A percentile compares a stretch with the other conserved stretches of the same genome.
phyloP scores from a whole-genome alignment of 306 rosid genomes.

The Lathyrus sativus region DNA sequence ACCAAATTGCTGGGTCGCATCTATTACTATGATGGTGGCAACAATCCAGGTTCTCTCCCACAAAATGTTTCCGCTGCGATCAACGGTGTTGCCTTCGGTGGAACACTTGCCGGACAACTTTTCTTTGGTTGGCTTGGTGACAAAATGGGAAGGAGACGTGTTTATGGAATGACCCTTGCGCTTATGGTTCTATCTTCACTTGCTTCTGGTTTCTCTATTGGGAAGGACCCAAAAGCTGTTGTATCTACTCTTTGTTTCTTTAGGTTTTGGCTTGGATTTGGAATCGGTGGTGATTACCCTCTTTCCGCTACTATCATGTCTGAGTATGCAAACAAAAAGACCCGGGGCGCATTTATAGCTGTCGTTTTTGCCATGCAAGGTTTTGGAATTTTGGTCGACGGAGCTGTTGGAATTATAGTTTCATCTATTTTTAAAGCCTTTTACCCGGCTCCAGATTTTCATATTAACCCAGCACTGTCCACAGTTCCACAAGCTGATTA shows the following conservation, averaged over 20 bases:
- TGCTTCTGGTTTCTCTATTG: conserved; percentile 79
- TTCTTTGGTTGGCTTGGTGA: conserved; percentile 98
- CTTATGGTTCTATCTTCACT: conserved; percentile 76
- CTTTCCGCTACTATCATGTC: conserved; percentile 96
- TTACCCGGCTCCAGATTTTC: conserved; percentile 57
- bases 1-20: conserved; percentile 80
- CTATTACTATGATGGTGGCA: conserved; percentile 54
- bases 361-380: conserved; percentile 97
- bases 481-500: conserved; percentile 70
- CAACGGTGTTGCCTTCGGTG: conserved; percentile 85
- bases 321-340: conserved; percentile 84
- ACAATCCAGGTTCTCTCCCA: conserved; percentile 66
- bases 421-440: conserved; percentile 53
- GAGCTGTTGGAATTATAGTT: conserved; percentile 68
- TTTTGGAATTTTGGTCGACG: conserved; percentile 81
- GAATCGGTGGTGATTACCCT: conserved; percentile 94
- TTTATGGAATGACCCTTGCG: conserved; percentile 89
- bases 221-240: conserved; percentile 55
- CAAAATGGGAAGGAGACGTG: conserved; percentile 79
- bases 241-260: conserved; percentile 77
- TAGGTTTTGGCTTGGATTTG: conserved; percentile 91
- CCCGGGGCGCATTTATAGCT: conserved; percentile 87
- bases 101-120: conserved; percentile 84
- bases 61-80: conserved; percentile 71
- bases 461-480: conserved; percentile 50